Percentiles rank a stretch among this genome's conserved stretches.
Evolutionary conservation across 2,329 filamentous ascomycete species (phyloP).

Genomic region (Exophiala lecanii-corni): DNA sequence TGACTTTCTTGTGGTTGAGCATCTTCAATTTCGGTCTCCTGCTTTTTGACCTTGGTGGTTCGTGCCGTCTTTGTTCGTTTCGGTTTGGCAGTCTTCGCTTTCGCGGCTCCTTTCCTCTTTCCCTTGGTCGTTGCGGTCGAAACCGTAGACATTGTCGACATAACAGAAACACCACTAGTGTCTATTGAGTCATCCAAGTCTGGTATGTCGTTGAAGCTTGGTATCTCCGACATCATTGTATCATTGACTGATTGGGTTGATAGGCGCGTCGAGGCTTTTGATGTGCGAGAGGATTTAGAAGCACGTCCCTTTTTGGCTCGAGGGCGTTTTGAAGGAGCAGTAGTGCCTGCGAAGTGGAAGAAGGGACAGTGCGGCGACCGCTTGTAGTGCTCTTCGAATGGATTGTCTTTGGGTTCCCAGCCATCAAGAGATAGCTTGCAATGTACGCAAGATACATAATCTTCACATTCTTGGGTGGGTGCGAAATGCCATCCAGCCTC

Average conservation of each 20-base stretch:
- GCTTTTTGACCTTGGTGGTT: slow-evolving; percentile 21
- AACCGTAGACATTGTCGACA: slow-evolving; percentile 36
- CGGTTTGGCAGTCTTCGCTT: slow-evolving; percentile 33
- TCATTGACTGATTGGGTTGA: slow-evolving; percentile 48
- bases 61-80: slow-evolving; percentile 30
- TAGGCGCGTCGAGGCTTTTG: slow-evolving; percentile 62
- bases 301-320: slow-evolving; percentile 51
- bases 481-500: slow-evolving; percentile 94
- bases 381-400: slow-evolving; percentile 80
- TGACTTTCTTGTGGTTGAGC: slow-evolving; percentile 1
- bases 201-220: slow-evolving; percentile 29
- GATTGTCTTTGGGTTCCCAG: slow-evolving; percentile 91
- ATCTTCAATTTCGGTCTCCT: slow-evolving; percentile 29
- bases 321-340: slow-evolving; percentile 51
- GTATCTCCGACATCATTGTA: slow-evolving; percentile 39
- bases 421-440: slow-evolving; percentile 86
- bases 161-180: slow-evolving; percentile 49
- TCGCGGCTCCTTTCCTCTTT: slow-evolving; percentile 38
- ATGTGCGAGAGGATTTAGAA: slow-evolving; percentile 36
- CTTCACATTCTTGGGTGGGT: slow-evolving; percentile 73
- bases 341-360: slow-evolving; percentile 63
- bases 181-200: slow-evolving; percentile 51
- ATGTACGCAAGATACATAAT: slow-evolving; percentile 87
- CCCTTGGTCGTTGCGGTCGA: slow-evolving; percentile 44
- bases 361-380: slow-evolving; percentile 77